Base-by-base conservation (phyloP, 164 flowering plant genomes). In the Liriodendron chinense region DNA sequence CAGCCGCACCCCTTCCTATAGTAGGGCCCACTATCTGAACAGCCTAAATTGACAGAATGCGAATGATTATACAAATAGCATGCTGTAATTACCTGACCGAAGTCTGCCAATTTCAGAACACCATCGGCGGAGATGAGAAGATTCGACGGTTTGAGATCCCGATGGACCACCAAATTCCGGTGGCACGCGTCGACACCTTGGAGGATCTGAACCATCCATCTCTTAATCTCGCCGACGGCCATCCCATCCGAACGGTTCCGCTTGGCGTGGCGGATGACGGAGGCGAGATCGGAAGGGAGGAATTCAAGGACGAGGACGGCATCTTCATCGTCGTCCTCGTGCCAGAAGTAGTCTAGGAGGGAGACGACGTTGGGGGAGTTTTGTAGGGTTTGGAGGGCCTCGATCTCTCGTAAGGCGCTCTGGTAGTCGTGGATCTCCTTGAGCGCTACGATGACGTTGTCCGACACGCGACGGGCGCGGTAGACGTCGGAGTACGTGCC, bases 401-500 rank as follows among this genome's bases (percentile, higher is more conserved):
- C 97, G 80, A 94, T 90, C 78, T 96, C 98, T 6, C 97, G 87
- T 75, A 85, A 89, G 18, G 96, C 94, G 43, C 93, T 85, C 75
- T 87, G 94, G 84, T 89, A 88, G 78, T 96, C 97, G 82, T 92
- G 97, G 72, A 96, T 83, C 84, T 96, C 99, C 79, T 94, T 96
- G 68, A 96, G 92, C 7, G 98, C 97, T 64, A 94, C 94, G 53
- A 56, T 70, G 65, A 86, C 80, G 59, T 71, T 71, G 82, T 96
- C 98, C 73, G 91, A 86, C 76, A 80, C 87, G 0, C 97, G 91
- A 0, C 82, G 84, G 25, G 82, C 97, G 3, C 76, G 75, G 90
- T 94, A 92, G 34, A 92, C 97, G 79, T 94, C 98, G 68, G 95
- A 84, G 86, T 89, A 94, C 14, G 99, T 86, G 72, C 99, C 99